Evolutionary conservation across 257 asterid genomes (phyloP), one percentile per base, ranked within the genome.

Genomic region (Salvia miltiorrhiza): DNA sequence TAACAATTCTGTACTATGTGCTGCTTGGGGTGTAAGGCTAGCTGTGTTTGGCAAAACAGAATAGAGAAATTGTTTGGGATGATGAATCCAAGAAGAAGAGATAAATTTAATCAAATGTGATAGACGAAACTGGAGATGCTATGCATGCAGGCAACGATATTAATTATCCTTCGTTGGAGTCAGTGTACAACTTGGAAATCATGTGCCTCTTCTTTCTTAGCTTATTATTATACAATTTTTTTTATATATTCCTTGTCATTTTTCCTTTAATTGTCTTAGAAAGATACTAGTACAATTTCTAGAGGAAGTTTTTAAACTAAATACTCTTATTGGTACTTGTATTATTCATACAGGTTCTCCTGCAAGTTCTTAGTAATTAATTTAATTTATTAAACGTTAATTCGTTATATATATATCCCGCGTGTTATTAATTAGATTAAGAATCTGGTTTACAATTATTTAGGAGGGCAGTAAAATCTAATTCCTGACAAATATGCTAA

Each of bases 1-100:
- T 92, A 32, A 89, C 98, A 72, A 87, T 92, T 56, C 81, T 92
- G 24, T 92, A 92, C 84, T 92, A 92, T 37, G 88, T 92, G 60
- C 96, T 92, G 44, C 96, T 92, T 62, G 98, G 98, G 60, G 58
- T 92, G 63, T 87, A 75, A 83, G 78, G 24, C 19, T n/a, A n/a
- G n/a, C n/a, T 2, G 11, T 33, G 65, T 67, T 47, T 76, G 71
- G 59, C 63, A 41, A 14, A 61, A 57, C 55, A 66, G 73, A 70
- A 65, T 40, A 54, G 69, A 75, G 59, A 64, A 69, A 52, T 60
- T 58, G 49, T 50, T 13, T 65, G 56, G 37, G 30, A 65, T 63
- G 82, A 69, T 75, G 73, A 78, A 80, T 73, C 79, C 84, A 80
- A 82, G 86, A 79, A 58, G 69, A 60, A 54, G 63, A 73, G 77